Conservation (phyloP, 1,284 basidiomycete genomes). For the Ustanciosporium gigantosporum region DNA sequence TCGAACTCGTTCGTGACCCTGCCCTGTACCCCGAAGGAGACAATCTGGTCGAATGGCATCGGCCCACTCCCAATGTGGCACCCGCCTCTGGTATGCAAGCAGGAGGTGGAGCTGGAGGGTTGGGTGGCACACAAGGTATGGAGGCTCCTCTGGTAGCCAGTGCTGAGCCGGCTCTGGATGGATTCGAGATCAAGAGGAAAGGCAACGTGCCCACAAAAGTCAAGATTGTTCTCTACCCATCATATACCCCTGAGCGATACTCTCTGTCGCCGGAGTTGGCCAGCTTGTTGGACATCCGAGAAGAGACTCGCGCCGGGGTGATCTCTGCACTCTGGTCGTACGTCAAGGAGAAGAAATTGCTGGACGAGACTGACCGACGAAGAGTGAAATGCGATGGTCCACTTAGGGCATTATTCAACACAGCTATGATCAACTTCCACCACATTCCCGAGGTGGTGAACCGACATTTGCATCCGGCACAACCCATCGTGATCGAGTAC, state of each 20-base stretch:
- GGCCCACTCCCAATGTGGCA: slow-evolving; percentile 56
- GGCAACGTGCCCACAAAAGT: slow-evolving; percentile 78
- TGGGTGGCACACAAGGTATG: slow-evolving; percentile 45
- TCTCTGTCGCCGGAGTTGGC: slow-evolving; percentile 79
- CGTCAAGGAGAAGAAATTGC: slow-evolving; percentile 81
- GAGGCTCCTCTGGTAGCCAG: slow-evolving; percentile 50
- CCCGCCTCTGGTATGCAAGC: slow-evolving; percentile 41
- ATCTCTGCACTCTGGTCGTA: slow-evolving; percentile 89
- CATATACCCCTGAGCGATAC: slow-evolving; percentile 84
- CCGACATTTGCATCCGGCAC: slow-evolving; percentile 75
- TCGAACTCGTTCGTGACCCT: slow-evolving; percentile 85
- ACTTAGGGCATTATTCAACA: slow-evolving; percentile 49
- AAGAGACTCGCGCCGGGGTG: slow-evolving; percentile 81
- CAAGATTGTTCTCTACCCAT: slow-evolving; percentile 78
- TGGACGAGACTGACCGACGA: slow-evolving; percentile 85
- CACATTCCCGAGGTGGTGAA: slow-evolving; percentile 84
- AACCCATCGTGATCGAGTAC: slow-evolving; percentile 85
- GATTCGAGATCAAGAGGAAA: slow-evolving; percentile 82
- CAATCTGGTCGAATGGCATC: slow-evolving; percentile 63
- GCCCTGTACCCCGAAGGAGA: slow-evolving; percentile 71
- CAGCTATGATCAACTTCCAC: slow-evolving; percentile 74
- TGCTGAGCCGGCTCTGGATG: slow-evolving; percentile 66
- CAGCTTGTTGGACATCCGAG: slow-evolving; percentile 76
- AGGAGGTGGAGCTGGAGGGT: slow-evolving; percentile 50
- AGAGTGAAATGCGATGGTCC: slow-evolving; percentile 73